Base-by-base conservation (phyloP, 805 yeast genomes). In the Kazachstania taianensis region DNA sequence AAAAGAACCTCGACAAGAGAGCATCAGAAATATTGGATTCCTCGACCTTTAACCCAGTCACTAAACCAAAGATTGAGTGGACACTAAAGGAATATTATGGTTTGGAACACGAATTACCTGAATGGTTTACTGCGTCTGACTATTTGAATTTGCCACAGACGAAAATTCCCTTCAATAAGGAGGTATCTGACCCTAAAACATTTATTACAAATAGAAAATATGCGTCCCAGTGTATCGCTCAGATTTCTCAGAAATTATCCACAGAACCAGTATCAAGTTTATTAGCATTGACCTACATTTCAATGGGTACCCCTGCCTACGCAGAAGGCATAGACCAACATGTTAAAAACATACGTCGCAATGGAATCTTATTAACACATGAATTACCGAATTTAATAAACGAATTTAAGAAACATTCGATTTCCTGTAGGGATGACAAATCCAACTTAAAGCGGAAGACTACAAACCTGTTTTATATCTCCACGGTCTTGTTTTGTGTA, bases 11-110 rank as follows among this genome's bases (percentile, higher is more conserved):
- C 12, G 53, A 61, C 26, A 59, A 58, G 37, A 42, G 66, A 13
- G 67, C 66, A 1, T 53, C 52, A 10, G 63, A 63, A 32, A 9
- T 45, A 9, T 5, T 24, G 9, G 26, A 30, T 16, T 22, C 25
- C 36, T 36, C 15, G 37, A 30, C 6, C 40, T 49, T 57, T 27
- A 59, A 55, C 10, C 49, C 56, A 1, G 39, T 55, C 1, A 50
- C 63, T 12, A 59, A 55, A 36, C 73, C 77, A 0, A 62, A 61
- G 19, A 50, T 75, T 5, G 55, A 64, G 5, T 77, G 70, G 56
- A 49, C 56, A 3, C 63, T 61, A 39, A 32, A 50, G 4, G 73
- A 70, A 33, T 46, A 50, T 1, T 57, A 61, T 9, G 39, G 49
- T 2, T 50, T 72, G 13, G 40, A 41, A 10, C 52, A 53, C 1